Percentiles rank a stretch among this genome's conserved stretches.
phyloP scores from a whole-genome alignment of 352 stramenopile species.

The Thalassiosira mediterranea region DNA sequence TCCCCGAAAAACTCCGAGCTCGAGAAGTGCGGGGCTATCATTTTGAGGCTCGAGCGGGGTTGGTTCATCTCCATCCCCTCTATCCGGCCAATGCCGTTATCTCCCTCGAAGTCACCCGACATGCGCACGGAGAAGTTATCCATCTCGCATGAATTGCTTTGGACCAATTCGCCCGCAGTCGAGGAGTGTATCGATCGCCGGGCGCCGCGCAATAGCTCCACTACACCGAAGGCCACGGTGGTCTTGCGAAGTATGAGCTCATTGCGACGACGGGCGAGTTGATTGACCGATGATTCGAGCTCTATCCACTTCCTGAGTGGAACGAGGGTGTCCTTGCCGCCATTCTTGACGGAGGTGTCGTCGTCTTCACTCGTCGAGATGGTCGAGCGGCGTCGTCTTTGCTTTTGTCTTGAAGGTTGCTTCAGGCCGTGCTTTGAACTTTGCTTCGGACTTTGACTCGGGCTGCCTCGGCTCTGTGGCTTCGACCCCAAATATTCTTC shows the following conservation, averaged over 20 bases:
- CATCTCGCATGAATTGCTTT: background rate
- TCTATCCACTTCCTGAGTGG: no score
- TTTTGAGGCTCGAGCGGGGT: background rate
- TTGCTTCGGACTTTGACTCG: no score
- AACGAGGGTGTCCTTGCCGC: no score
- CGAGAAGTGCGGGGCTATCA: background rate
- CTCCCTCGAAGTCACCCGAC: background rate
- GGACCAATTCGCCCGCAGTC: conserved; percentile 1
- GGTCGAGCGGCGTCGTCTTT: no score
- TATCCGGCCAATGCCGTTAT: background rate
- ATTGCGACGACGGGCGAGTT: no score
- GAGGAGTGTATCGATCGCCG: background rate
- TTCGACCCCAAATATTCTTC: no score
- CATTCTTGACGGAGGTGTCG: no score
- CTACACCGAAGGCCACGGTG: background rate
- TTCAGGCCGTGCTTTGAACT: no score
- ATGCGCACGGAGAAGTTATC: conserved; percentile 9
- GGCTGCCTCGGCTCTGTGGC: no score
- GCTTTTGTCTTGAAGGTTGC: no score
- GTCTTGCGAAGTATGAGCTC: conserved; percentile 7
- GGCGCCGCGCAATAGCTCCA: background rate
- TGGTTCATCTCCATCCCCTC: conserved; percentile 5
- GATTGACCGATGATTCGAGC: no score
- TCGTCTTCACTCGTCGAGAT: no score
- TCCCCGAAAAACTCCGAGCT: background rate